Base-by-base conservation (phyloP, 768 basidiomycete species). In the Lentinula boryana region DNA sequence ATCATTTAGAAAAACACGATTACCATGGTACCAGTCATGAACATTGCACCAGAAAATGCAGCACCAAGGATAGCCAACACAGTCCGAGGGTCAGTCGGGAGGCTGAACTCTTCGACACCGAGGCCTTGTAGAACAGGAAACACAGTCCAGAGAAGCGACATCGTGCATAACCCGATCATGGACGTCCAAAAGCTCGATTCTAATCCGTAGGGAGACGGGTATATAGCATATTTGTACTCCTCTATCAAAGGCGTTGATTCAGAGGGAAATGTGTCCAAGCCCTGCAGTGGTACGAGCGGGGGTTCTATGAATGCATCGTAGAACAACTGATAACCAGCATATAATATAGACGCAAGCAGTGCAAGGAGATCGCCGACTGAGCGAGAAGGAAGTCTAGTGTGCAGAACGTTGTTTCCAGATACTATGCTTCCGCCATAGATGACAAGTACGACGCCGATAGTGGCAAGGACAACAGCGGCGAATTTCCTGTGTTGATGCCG, bases 11-110 rank as follows among this genome's bases (percentile, higher is more conserved):
- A 48, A 21, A 21, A 18, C 12, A 27, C 9, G 21, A 21, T 32
- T n/a, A 43, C 55, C 55, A 56, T 56, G 18, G 55, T 56, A 27
- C 55, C 55, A 56, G 55, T 56, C 55, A 56, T 56, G 23, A 56
- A 56, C 5, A 36, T 31, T 9, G 55, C 55, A 15, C 38, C 55
- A 23, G 55, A 56, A 6, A 27, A 10, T n/a, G 55, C 55, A 6
- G 55, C 55, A 16, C 36, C 55, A n/a, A 56, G 40, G 2, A 56
- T 56, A 18, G 40, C 21, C 23, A 40, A n/a, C 13, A 56, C 27
- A 12, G 40, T 43, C 0, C 4, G 9, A 13, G 4, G 5, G 40
- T 56, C 55, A 43, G 23, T 16, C 12, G 50, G 55, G n/a, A 43
- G 15, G 4, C 55, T 32, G 15, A 43, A 56, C 12, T 56, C 23